phyloP scores from a whole-genome alignment of 495 filamentous ascomycete species.

The Lichenothelia convexa region DNA sequence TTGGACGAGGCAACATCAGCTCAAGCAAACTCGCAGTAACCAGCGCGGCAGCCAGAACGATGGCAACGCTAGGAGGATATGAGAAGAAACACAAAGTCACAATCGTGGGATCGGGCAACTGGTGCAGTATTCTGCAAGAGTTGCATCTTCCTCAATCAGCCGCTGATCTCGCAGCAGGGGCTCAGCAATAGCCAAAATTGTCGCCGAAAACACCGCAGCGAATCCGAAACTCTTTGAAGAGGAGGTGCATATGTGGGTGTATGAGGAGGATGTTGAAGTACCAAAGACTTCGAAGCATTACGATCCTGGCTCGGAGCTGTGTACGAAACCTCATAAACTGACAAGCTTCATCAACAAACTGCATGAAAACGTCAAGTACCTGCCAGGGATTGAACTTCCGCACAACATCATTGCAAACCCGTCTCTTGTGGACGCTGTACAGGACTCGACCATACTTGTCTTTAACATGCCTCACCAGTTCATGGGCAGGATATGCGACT shows the following conservation, averaged over 20 bases:
- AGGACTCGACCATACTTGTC: constrained; percentile 68
- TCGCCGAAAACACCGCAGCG: constrained; percentile 72
- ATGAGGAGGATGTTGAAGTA: constrained; percentile 66
- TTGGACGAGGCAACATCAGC: no score
- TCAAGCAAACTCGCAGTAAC: no score
- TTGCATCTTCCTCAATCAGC: background rate
- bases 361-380: constrained; percentile 97
- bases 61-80: constrained; percentile 18
- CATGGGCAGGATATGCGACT: constrained; percentile 68
- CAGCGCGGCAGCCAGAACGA: constrained; percentile 4
- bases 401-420: constrained; percentile 78
- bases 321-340: constrained; percentile 58
- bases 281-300: constrained; percentile 33
- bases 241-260: constrained; percentile 95
- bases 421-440: constrained; percentile 62
- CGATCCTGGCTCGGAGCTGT: constrained; percentile 30
- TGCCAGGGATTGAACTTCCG: constrained; percentile 69
- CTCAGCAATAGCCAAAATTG: constrained; percentile 88
- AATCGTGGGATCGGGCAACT: constrained; percentile 91
- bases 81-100: constrained; percentile 78
- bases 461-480: constrained; percentile 99
- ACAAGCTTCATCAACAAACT: constrained; percentile 75
- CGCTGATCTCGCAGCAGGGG: constrained; percentile 37
- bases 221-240: constrained; percentile 66
- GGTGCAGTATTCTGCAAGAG: constrained; percentile 34